Evolutionary conservation across 345 rosid genomes (phyloP).

Genomic region (Aquilaria sinensis): DNA sequence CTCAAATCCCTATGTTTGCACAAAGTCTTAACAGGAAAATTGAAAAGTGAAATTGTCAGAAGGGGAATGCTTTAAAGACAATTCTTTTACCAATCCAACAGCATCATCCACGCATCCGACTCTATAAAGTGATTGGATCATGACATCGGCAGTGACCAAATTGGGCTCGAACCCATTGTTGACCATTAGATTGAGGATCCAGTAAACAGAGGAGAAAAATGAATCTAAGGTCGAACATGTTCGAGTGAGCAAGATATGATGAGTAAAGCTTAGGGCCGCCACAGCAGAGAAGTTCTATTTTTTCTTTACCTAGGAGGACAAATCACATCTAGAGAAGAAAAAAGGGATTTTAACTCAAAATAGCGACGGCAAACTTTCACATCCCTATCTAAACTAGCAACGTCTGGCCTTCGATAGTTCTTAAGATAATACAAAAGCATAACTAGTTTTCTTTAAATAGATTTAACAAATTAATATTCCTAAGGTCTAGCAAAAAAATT

Average conservation of each 20-base stretch:
- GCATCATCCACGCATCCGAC: slow-evolving; percentile 56
- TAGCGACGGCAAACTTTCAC: too few relatives aligned
- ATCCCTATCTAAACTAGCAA: too few relatives aligned
- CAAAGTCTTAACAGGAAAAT: slow-evolving; percentile 64
- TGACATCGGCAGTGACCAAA: slow-evolving; percentile 55
- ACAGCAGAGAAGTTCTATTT: too few relatives aligned
- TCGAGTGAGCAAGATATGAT: slow-evolving; percentile 50
- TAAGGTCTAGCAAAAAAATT: too few relatives aligned
- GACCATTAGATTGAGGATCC: slow-evolving; percentile 63
- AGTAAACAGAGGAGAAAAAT: slow-evolving; percentile 38
- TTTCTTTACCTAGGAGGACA: too few relatives aligned
- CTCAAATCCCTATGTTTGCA: slow-evolving; percentile 51
- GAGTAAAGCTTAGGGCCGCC: slow-evolving; percentile 29
- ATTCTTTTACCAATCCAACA: slow-evolving; percentile 49
- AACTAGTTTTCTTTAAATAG: too few relatives aligned
- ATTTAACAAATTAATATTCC: too few relatives aligned
- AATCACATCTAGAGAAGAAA: too few relatives aligned
- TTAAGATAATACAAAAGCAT: too few relatives aligned
- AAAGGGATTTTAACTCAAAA: too few relatives aligned
- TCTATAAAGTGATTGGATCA: slow-evolving; percentile 55
- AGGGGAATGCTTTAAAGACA: slow-evolving; percentile 46
- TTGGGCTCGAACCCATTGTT: slow-evolving; percentile 39
- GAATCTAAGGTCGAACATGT: slow-evolving; percentile 40
- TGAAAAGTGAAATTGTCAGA: slow-evolving; percentile 67
- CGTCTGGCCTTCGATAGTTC: too few relatives aligned